Base-by-base conservation (phyloP, 2,329 filamentous ascomycete genomes). In the Teratosphaeria nubilosa region DNA sequence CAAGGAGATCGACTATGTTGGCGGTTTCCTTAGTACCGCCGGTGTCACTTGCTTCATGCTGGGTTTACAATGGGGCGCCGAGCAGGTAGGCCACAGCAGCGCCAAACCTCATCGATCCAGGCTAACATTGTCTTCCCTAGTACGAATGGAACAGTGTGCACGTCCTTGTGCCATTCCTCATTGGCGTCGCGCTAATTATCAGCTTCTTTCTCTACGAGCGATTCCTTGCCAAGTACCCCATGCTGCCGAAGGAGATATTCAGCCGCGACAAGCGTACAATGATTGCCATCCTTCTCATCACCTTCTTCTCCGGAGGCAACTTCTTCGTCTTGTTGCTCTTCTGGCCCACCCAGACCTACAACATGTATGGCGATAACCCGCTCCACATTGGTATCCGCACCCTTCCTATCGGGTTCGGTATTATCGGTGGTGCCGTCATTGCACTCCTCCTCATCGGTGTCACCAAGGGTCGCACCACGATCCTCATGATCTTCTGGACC, bases 341-440 rank as follows among this genome's bases (percentile, higher is more conserved):
- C 68, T 86, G 83, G 83, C 82, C 82, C 5, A 84, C 82, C 0
- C 80, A 86, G 68, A 79, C 81, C 1, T 85, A 82, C 72, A 86
- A 86, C 62, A 79, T 86, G 10, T 86, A 86, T 66, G 82, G 82
- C 32, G 63, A 86, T 62, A 82, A 86, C 62, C 83, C 84, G 0
- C 70, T 85, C 20, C 78, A 76, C 24, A 80, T 87, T 56, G 86
- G 86, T n/a, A 72, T 88, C 59, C 80, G 85, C 58, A 82, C 82
- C 48, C 70, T 88, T 5, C 85, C 85, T 1, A 78, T 87, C 61
- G 84, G 82, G 1, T 83, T 87, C 60, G 79, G 79, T 25, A 85
- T 87, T 65, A 76, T 87, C 34, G 72, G 72, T 34, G 86, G 86
- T 13, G 84, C 84, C 25, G 78, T 79, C 56, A 75, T 86, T 61